Evolutionary conservation across 2,329 filamentous ascomycete genomes (phyloP).

Genomic region (Fusarium buharicum): DNA sequence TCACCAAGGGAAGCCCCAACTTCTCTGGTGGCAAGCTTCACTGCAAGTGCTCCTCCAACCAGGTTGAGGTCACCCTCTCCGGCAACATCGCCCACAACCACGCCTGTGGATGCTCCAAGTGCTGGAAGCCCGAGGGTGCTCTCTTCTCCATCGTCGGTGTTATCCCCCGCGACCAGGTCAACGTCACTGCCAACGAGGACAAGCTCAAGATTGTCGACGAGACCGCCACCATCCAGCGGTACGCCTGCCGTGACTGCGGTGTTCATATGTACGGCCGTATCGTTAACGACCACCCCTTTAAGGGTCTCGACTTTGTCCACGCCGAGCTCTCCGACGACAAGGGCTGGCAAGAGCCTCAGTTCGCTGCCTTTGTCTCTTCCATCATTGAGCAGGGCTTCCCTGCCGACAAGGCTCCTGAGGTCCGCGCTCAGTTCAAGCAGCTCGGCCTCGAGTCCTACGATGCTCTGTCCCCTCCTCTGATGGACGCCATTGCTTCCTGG

Average conservation of each 20-base stretch:
- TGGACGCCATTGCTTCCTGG: conserved; percentile 69
- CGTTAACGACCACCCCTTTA: conserved; percentile 71
- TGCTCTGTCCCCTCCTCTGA: conserved; percentile 67
- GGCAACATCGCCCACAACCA: conserved; percentile 75
- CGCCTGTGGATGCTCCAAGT: conserved; percentile 76
- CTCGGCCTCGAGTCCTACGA: conserved; percentile 72
- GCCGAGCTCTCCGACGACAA: conserved; percentile 67
- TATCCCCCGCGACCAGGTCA: conserved; percentile 64
- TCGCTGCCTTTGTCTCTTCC: conserved; percentile 73
- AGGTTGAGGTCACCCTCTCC: conserved; percentile 66
- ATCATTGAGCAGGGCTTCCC: conserved; percentile 75
- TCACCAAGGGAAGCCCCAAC: conserved; percentile 64
- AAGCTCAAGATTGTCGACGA: conserved; percentile 68
- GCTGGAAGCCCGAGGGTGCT: conserved; percentile 73
- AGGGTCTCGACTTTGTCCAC: conserved; percentile 76
- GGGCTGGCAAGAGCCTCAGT: conserved; percentile 79
- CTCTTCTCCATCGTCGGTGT: conserved; percentile 74
- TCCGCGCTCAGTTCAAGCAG: conserved; percentile 63
- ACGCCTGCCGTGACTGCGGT: conserved; percentile 70
- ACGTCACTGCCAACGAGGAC: conserved; percentile 65
- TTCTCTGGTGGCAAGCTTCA: conserved; percentile 69
- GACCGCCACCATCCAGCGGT: conserved; percentile 67
- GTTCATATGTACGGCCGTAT: conserved; percentile 73
- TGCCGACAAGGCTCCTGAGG: conserved; percentile 63
- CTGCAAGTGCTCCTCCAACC: conserved; percentile 67